Base-by-base conservation (phyloP, 1,139 yeast genomes). In the Magnusiomyces suaveolens region DNA sequence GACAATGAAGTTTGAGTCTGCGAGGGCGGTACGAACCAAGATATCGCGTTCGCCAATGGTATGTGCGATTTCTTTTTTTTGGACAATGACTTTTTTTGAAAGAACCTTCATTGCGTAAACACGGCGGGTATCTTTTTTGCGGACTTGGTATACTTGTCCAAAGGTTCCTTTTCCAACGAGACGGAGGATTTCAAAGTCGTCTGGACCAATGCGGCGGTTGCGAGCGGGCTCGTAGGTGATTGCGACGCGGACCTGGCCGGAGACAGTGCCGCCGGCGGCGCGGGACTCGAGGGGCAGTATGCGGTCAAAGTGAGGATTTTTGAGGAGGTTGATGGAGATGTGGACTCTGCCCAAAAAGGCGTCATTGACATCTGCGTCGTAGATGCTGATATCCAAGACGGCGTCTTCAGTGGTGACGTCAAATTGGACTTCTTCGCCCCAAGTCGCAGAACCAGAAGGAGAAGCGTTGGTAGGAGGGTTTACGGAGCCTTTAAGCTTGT, bases 41-140 rank as follows among this genome's bases (percentile, higher is more conserved):
- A 92, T 92, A 68, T 92, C 87, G 63, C 98, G 78, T 73, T 92
- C 98, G 39, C 97, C 97, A 63, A 92, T 88, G 1, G 98, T 92
- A 70, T 92, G 98, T 1, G 97, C 97, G 62, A 92, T 86, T 71
- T 92, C 98, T 71, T 90, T 90, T 77, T 92, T 92, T 70, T 87
- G 89, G 54, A 92, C 96, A 71, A 92, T 90, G 48, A 89, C 94
- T 68, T 89, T 89, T 69, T 92, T 92, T 39, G 95, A 86, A 54
- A 92, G 78, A 26, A 92, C 95, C 71, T 92, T 92, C 98, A 92
- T 92, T 50, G 98, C 98, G 69, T 92, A 92, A 57, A 92, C 84
- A 63, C 97, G 79, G 56, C 81, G 81, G 2, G 95, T 88, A 66
- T 92, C 97, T 64, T 78, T 78, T 76, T 90, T 92, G 62, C 86